Evolutionary conservation across 352 stramenopile genomes (phyloP), one percentile per base, ranked within the genome.

Genomic region (Pilasporangium apinafurcum): DNA sequence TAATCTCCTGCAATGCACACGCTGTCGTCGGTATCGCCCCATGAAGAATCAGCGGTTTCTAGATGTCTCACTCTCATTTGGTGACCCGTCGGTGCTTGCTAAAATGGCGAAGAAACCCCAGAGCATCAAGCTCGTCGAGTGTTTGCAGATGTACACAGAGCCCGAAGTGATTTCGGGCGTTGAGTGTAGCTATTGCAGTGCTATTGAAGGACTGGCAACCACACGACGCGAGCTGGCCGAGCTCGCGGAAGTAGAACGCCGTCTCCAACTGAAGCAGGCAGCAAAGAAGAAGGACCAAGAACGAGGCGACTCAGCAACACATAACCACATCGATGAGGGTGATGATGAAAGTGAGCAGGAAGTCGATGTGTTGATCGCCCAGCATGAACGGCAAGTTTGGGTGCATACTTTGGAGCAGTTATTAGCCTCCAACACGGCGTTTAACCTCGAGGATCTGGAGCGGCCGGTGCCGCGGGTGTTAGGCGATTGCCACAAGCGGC

Each of bases 1-100:
- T n/a, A 86, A 87, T 46, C 46, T 92, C 40, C 54, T 94, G 49
- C 69, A 85, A 50, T 94, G 82, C 53, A 60, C 55, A 7, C 53
- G 56, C n/a, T 94, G 82, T 42, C 53, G 51, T 27, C 55, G 64
- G 18, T 86, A 84, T 45, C 70, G 74, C 0, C 77, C 82, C 14
- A 74, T 94, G 49, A 75, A 58, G 12, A 87, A 87, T 50, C 68
- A 86, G 36, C 78, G 71, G 1, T 90, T 94, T 37, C 53, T 89
- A 32, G 76, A 87, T 41, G 62, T 94, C 2, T 87, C 74, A 36
- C 59, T 94, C 10, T 88, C 79, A 8, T 65, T 94, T 36, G 56
- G 76, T 16, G n/a, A n/a, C n/a, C n/a, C n/a, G n/a, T n/a, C n/a
- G n/a, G n/a, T n/a, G n/a, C n/a, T n/a, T n/a, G 48, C 65, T 4